Conservation (phyloP, 768 basidiomycete genomes). For the Agaricus sinodeliciosus region DNA sequence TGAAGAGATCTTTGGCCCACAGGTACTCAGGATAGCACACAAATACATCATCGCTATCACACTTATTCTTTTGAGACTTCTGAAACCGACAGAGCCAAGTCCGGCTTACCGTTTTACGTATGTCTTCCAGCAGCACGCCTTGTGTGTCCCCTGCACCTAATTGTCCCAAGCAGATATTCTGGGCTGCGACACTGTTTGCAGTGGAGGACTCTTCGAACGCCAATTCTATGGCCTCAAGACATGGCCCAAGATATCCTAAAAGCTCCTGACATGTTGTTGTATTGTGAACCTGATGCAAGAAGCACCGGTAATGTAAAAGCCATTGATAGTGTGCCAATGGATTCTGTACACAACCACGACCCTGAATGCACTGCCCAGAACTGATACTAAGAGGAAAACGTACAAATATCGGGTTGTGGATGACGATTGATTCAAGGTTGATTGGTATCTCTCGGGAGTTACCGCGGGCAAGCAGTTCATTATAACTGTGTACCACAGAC, state of each 20-base stretch:
- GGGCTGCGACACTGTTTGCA: constrained; percentile 10
- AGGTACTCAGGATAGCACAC: constrained; percentile 17
- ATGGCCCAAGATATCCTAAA: constrained; percentile 18
- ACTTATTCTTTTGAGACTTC: background rate
- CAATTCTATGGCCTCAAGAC: constrained; percentile 18
- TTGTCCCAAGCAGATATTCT: constrained; percentile 6
- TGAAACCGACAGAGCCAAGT: background rate
- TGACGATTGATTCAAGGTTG: constrained; percentile 26
- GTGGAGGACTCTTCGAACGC: constrained; percentile 12
- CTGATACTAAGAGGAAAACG: background rate
- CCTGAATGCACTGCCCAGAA: background rate
- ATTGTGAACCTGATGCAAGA: constrained; percentile 22
- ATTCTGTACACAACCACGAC: constrained; percentile 14
- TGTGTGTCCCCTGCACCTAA: constrained; percentile 10
- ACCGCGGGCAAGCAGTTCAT: constrained; percentile 16
- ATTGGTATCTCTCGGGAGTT: constrained; percentile 18
- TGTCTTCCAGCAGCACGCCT: constrained; percentile 15
- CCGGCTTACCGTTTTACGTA: constrained; percentile 12
- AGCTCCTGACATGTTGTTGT: constrained; percentile 20
- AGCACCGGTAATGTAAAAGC: constrained; percentile 23
- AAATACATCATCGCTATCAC: constrained; percentile 8
- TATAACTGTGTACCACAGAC: constrained; percentile 26
- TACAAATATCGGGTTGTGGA: constrained; percentile 23
- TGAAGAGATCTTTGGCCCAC: constrained; percentile 17
- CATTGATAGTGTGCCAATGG: constrained; percentile 21